Base-by-base conservation (phyloP, 2,329 filamentous ascomycete genomes). In the Penicillium sp. region DNA sequence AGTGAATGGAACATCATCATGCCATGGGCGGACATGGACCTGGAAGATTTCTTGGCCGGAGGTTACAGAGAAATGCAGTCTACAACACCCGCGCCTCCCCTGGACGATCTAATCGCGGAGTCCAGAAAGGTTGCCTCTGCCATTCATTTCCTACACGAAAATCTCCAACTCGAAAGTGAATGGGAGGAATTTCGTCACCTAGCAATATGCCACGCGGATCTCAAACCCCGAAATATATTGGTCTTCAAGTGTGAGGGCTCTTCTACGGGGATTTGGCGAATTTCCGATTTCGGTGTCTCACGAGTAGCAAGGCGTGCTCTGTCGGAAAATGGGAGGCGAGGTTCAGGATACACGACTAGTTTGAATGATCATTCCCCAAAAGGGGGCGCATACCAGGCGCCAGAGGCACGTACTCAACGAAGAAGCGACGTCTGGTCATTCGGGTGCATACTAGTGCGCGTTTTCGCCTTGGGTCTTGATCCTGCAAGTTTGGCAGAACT, bases 271-370 rank as follows among this genome's bases (percentile, higher is more conserved):
- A 55, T 54, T 21, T 67, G 65, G 65, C 64, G 55, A 50, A 66
- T 68, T 15, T 44, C 57, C 1, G 65, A 68, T 46, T 68, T 68
- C 37, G 63, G 65, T 4, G 55, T 63, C 8, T 66, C 65, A 6
- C 29, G 10, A 4, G 10, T 32, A 23, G 27, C 12, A 41, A 39
- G 27, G 29, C 49, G 27, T 18, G 37, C 10, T 4, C 12, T 12
- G 6, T 55, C 57, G 1, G 39, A 40, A 21, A 15, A 6, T 39
- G 12, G 38, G 12, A 39, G 38, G 38, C 18, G 7, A 8, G 58
- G 25, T 23, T 37, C 32, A 10, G 32, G 18, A 21, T 47, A 47
- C 25, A 8, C 32, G 2, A 16, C 32, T 27, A 27, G 15, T 6
- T 2, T 13, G 2, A 6, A 4, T 12, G 15, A 5, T 6, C 23